Base-by-base conservation (phyloP, 1,139 yeast species). In the Hanseniaspora gamundiae region DNA sequence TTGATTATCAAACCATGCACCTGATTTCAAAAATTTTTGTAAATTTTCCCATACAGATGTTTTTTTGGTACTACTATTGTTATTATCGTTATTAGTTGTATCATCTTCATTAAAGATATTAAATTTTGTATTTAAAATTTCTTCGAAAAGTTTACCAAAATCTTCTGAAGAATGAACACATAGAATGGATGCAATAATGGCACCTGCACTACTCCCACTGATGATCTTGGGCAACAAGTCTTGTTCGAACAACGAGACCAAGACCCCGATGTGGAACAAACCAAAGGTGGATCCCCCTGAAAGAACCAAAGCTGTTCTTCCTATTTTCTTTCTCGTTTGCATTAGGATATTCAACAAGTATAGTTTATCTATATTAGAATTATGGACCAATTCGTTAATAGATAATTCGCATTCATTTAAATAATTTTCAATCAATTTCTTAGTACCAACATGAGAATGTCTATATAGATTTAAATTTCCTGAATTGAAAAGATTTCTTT, bases 261-360 rank as follows among this genome's bases (percentile, higher is more conserved):
- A 67, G 0, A 91, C 96, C 0, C 99, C 99, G 45, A 87, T 82
- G 53, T 91, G 98, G 51, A 88, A 78, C 43, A 88, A 67, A 0
- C 97, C 98, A 66, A 91, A 83, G 2, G 95, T 83, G 13, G 95
- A 88, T 1, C 99, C 99, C 1, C 99, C 99, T 41, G 94, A 81
- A 43, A 91, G 70, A 27, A 93, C 86, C 41, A 91, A 67, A 0
- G 97, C 98, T 0, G 97, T 88, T 45, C 95, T 69, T 1, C 99
- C 99, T 47, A 85, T 85, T 52, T 88, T 85, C 59, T 84, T 83
- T 49, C 96, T 69, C 0, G 97, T 86, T 58, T 88, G 95, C 31
- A 84, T 75, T 40, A 91, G 67, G 72, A 85, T 81, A 2, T 86
- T 85, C 49, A 88, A 65, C 17, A 85, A 68, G 53, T 80, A 77